These are phyloP conservation scores for Chrysoporthe cubensis DNA, from an alignment of 2,329 filamentous ascomycete genomes.

Conservation along the genomic window DNA sequence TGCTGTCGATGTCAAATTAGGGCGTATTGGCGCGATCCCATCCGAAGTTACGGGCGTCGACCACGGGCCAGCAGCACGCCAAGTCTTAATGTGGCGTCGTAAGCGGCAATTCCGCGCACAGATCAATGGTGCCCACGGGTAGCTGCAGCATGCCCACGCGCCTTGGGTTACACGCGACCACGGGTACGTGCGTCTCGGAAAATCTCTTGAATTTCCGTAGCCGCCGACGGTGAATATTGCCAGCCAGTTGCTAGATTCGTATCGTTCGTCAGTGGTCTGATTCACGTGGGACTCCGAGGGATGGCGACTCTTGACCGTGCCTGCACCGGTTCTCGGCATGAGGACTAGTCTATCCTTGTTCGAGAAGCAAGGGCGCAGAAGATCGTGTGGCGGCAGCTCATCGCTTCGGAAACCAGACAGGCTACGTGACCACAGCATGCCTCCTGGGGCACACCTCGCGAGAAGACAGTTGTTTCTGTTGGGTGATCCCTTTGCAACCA, in stretches of 20 bases:
- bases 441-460: not conserved
- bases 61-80: not conserved
- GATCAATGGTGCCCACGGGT: slow-evolving; percentile 11
- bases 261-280: not conserved
- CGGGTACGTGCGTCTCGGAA: slow-evolving; percentile 22
- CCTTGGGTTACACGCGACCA: slow-evolving; percentile 18
- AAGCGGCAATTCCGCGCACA: slow-evolving; percentile 1
- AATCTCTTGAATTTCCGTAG: slow-evolving; percentile 12
- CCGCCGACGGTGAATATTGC: not conserved
- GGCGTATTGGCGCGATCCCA: not conserved
- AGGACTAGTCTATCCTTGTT: not conserved
- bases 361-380: not conserved
- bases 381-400: not conserved
- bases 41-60: not conserved
- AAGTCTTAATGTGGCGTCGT: too few species aligned
- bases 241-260: not conserved
- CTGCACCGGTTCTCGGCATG: not conserved
- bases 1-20: not conserved
- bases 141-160: slow-evolving; percentile 26
- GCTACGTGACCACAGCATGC: not conserved
- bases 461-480: not conserved
- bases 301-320: not conserved
- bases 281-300: not conserved
- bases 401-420: not conserved
- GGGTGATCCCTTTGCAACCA: not conserved